Evolutionary conservation across 306 rosid genomes (phyloP), one percentile per base, ranked within the genome.

Genomic region (Comarum palustre): DNA sequence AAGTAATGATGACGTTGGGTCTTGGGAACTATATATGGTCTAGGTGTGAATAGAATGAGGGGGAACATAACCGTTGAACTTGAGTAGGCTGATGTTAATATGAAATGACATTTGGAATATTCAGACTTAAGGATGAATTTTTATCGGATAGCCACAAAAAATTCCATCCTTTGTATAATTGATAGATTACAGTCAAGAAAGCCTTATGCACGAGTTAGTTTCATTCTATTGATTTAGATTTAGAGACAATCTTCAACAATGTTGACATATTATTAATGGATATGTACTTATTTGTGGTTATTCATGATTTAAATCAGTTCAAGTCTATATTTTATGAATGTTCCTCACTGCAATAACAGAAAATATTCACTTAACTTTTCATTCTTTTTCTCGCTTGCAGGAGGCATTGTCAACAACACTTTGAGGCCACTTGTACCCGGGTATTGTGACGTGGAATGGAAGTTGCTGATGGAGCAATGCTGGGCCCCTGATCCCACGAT

Each of bases 361-460:
- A n/a, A 51, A 6, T 7, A 51, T 51, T 19, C 15, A 51, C 57
- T 19, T 0, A 19, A 58, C n/a, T 68, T 60, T 64, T 79, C 29
- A 38, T 38, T 13, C 42, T 36, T 17, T 52, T 60, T 67, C 71
- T 42, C 51, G 17, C 43, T 74, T 73, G 75, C 89, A 92, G 98
- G 98, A 78, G 98, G 98, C 59, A 90, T 92, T 75, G 96, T 92
- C 69, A 92, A 78, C 38, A 90, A 88, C 84, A 92, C 90, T 48
- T 81, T 92, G 76, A 81, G 98, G 73, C 98, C 98, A 67, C 81
- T 52, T 2, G 85, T 92, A 9, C 96, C 98, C 3, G 58, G 68
- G 67, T 70, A 60, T 19, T 92, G 98, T 38, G 96, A 92, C 72
- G 5, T 80, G 2, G 96, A 90, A 75, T 92, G 98, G 98, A 85